Evolutionary conservation across 805 yeast genomes (phyloP), one percentile per base, ranked within the genome.

Genomic region (Saccharomyces paradoxus): DNA sequence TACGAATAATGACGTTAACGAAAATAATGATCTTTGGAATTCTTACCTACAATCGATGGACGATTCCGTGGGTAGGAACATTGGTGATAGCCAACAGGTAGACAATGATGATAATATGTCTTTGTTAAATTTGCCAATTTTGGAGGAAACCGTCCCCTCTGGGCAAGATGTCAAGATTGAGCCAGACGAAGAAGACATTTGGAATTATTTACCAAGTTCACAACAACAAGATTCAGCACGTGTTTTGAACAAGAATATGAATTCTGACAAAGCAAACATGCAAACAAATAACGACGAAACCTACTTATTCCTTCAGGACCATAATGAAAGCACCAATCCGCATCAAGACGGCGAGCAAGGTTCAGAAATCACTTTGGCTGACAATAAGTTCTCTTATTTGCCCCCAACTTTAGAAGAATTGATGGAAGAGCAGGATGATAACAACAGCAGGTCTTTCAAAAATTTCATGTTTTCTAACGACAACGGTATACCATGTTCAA

Each of bases 351-450:
- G 17, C 22, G 44, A 37, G 24, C 17, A 17, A 21, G 22, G 44
- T 17, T 37, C 44, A 9, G 44, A 37, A 37, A 17, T 37, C 24
- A 37, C 44, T 17, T 37, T 37, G 22, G 44, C 44, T 9, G 44
- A 50, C 22, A 32, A 12, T 17, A 13, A 52, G 24, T 49, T 54
- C 26, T 50, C 56, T 48, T 65, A 63, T 51, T 54, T 67, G 48
- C 65, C 72, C 4, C 71, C 71, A 29, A 60, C 70, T 10, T 56
- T 68, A 32, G 72, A 67, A 53, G 72, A 67, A 47, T 53, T 68
- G 41, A 66, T 68, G 65, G 70, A 66, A 22, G 71, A 68, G 37
- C 69, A 64, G 53, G 67, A 64, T 27, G 53, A 58, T 24, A 51
- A 46, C 22, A 32, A 12, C 7, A n/a, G 17, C 14, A 55, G 57